These are phyloP conservation scores for Penicillium waksmanii DNA, from an alignment of 495 filamentous ascomycete species.

Conservation along the genomic window DNA sequence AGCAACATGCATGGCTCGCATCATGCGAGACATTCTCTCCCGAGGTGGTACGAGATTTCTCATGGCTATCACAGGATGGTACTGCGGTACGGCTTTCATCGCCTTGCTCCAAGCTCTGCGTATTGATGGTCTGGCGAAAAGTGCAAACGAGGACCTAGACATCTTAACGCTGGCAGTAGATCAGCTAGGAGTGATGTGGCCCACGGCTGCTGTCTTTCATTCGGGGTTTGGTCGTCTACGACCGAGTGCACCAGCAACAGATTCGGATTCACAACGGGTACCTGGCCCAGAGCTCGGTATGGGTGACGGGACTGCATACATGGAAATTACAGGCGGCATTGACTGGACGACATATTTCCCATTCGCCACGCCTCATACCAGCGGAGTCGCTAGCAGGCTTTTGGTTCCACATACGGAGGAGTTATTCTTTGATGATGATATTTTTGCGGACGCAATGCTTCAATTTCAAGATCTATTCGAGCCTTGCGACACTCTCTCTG, in stretches of 20 bases:
- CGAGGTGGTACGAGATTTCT: constrained; percentile 39
- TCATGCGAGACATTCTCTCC: constrained; percentile 37
- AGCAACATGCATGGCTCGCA: constrained; percentile 38
- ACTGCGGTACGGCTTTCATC: constrained; percentile 39
- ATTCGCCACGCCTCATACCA: constrained; percentile 31
- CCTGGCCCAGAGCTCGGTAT: constrained; percentile 21
- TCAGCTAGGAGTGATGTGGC: constrained; percentile 38
- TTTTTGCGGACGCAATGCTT: constrained; percentile 16
- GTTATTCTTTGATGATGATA: constrained; percentile 19
- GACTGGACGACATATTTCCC: constrained; percentile 35
- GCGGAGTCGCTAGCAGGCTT: constrained; percentile 24
- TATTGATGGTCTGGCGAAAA: constrained; percentile 29
- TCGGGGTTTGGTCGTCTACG: constrained; percentile 35
- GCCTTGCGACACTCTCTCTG: constrained; percentile 13
- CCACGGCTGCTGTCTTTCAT: constrained; percentile 36
- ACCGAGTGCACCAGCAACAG: constrained; percentile 9
- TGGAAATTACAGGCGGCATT: constrained; percentile 21
- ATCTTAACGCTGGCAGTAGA: constrained; percentile 31
- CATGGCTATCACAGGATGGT: constrained; percentile 46
- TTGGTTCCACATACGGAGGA: constrained; percentile 19
- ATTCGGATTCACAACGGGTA: constrained; percentile 9
- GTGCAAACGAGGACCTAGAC: constrained; percentile 37
- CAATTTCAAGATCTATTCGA: constrained; percentile 20
- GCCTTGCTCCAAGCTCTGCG: constrained; percentile 37
- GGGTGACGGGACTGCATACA: constrained; percentile 17